phyloP scores from a whole-genome alignment of 345 rosid species.

The Gossypium arboreum region DNA sequence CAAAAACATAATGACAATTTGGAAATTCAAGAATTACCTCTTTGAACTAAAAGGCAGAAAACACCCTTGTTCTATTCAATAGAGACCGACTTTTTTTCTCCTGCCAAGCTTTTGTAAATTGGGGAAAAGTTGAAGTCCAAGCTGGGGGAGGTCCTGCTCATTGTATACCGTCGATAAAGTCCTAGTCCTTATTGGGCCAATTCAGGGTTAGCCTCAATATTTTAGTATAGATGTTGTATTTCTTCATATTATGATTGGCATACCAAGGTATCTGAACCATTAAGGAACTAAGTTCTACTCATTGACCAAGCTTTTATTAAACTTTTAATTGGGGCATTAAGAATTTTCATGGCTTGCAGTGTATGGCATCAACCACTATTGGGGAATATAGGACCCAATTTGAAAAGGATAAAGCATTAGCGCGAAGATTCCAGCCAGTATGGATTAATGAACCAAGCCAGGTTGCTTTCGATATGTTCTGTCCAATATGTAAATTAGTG shows the following conservation, averaged over 20 bases:
- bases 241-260: neutral
- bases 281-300: neutral
- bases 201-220: neutral
- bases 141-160: neutral
- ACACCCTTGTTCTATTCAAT: neutral
- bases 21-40: neutral
- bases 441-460: conserved; percentile 84
- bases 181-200: neutral
- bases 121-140: neutral
- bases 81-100: neutral
- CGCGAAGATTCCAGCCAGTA: conserved; percentile 94
- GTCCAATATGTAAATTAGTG: neutral
- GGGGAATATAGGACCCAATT: conserved; percentile 80
- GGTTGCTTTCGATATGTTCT: conserved; percentile 39
- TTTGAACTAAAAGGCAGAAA: neutral
- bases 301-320: conserved; percentile 7
- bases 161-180: neutral
- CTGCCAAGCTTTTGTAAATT: neutral
- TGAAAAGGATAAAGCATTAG: conserved; percentile 93
- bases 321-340: conserved; percentile 8
- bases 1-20: neutral
- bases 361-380: conserved; percentile 90
- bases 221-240: neutral
- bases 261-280: neutral
- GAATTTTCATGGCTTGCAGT: conserved; percentile 49